phyloP scores from a whole-genome alignment of 768 basidiomycete genomes.

The Leccinum imitatum region DNA sequence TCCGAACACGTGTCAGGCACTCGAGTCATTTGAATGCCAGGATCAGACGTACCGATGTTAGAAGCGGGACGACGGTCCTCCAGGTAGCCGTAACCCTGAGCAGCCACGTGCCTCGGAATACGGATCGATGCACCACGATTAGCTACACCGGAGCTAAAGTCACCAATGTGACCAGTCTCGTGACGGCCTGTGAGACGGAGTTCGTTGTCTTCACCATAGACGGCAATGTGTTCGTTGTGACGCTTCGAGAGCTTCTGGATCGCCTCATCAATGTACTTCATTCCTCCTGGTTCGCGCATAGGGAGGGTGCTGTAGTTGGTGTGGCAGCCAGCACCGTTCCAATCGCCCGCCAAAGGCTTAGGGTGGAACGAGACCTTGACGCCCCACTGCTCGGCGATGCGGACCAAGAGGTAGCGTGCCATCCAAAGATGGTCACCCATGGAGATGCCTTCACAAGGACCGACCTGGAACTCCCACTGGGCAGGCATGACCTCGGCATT shows the following conservation, averaged over 20 bases:
- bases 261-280: constrained; percentile 87
- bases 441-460: constrained; percentile 94
- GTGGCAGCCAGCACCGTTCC: constrained; percentile 99
- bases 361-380: constrained; percentile 99
- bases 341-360: constrained; percentile 94
- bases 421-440: constrained; percentile 99
- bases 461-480: constrained; percentile 99
- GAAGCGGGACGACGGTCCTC: constrained; percentile 98
- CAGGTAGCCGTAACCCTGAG: constrained; percentile 92
- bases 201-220: constrained; percentile 98
- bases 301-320: constrained; percentile 94
- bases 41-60: constrained; percentile 78
- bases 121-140: constrained; percentile 97
- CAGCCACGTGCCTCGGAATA: constrained; percentile 90
- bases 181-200: constrained; percentile 93
- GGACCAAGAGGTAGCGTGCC: constrained; percentile 93
- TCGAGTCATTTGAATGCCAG: not conserved
- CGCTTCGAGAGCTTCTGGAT: constrained; percentile 90
- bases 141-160: constrained; percentile 93
- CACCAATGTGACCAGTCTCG: constrained; percentile 93
- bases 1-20: constrained; percentile 8
- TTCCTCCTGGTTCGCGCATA: constrained; percentile 94
- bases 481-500: constrained; percentile 99
- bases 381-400: constrained; percentile 97
- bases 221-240: constrained; percentile 94